Evolutionary conservation across 1,284 basidiomycete genomes (phyloP), one percentile per base, ranked within the genome.

Genomic region (Hemileia vastatrix): DNA sequence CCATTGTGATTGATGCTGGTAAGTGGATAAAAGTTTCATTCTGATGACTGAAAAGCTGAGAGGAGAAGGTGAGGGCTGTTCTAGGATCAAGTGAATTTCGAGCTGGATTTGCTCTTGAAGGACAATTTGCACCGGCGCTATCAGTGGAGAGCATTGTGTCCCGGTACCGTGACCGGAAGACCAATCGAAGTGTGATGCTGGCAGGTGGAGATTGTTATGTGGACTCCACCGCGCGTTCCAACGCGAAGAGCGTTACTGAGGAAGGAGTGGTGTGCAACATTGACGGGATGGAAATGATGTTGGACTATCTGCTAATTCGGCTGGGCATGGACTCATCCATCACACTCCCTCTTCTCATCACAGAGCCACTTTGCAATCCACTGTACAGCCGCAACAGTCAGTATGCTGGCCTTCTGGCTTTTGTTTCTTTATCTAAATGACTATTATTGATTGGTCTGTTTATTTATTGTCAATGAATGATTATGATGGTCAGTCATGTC

Each of bases 261-360:
- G 90, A 88, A 1, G 92, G 94, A 72, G 82, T 94, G 21, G 76
- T 95, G 56, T 81, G 90, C 68, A 92, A 91, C 74, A 88, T 87
- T 70, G 93, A 95, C 76, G 84, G 88, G 43, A 79, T 95, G 81
- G 59, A 61, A 49, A 43, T 24, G n/a, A 61, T 61, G 59, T 33
- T 61, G 23, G 59, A 61, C 33, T 54, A 54, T 15, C 19, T 61
- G 13, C 54, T 61, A 32, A 54, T 61, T 27, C 54, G 54, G 45
- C 51, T 61, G 15, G 59, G 52, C 1, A n/a, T 61, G 43, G 43
- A 43, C n/a, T 27, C 24, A 15, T 80, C 81, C n/a, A 81, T 96
- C 33, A 82, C 88, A 63, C 92, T 97, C 74, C 93, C 94, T 0
- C 80, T 99, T 24, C 78, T 95, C 65, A 95, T 98, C 90, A 88